Evolutionary conservation across 495 filamentous ascomycete genomes (phyloP).

Genomic region (Aspergillus affinis): DNA sequence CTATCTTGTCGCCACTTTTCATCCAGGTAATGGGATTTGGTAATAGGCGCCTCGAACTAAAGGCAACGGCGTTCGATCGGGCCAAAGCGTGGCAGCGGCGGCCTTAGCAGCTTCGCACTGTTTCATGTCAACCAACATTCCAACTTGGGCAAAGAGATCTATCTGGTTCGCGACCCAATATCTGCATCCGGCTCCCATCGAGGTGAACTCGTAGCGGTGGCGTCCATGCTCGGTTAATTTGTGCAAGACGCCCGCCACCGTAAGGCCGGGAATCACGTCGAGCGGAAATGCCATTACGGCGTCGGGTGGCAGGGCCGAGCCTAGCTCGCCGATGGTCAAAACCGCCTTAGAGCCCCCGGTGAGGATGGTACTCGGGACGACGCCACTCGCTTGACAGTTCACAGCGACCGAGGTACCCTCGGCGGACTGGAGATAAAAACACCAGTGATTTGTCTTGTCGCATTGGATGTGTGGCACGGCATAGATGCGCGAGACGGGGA

Average conservation of each 20-base stretch:
- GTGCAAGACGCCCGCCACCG: constrained; percentile 25
- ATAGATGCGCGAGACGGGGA: constrained; percentile 1
- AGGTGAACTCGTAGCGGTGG: constrained; percentile 74
- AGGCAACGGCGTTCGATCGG: constrained; percentile 7
- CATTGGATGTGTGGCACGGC: constrained; percentile 7
- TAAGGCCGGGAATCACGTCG: constrained; percentile 35
- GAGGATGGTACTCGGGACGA: constrained; percentile 11
- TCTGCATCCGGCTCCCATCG: constrained; percentile 38
- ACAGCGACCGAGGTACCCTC: constrained; percentile 1
- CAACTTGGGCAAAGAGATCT: constrained; percentile 4
- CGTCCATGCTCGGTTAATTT: constrained; percentile 72
- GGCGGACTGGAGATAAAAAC: constrained; percentile 15
- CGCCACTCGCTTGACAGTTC: constrained; percentile 13
- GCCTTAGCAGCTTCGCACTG: constrained; percentile 14
- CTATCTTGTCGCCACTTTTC: background rate
- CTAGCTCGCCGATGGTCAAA: constrained; percentile 15
- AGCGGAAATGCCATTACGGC: constrained; percentile 12
- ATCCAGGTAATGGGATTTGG: background rate
- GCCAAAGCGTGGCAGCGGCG: constrained; percentile 13
- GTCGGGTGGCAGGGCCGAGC: constrained; percentile 2
- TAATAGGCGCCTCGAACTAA: constrained; percentile 20
- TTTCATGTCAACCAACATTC: background rate
- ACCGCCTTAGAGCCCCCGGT: constrained; percentile 11
- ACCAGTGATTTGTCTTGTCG: constrained; percentile 18
- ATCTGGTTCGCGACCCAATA: constrained; percentile 16